phyloP scores from a whole-genome alignment of 495 filamentous ascomycete species.

The Xylaria bambusicola region DNA sequence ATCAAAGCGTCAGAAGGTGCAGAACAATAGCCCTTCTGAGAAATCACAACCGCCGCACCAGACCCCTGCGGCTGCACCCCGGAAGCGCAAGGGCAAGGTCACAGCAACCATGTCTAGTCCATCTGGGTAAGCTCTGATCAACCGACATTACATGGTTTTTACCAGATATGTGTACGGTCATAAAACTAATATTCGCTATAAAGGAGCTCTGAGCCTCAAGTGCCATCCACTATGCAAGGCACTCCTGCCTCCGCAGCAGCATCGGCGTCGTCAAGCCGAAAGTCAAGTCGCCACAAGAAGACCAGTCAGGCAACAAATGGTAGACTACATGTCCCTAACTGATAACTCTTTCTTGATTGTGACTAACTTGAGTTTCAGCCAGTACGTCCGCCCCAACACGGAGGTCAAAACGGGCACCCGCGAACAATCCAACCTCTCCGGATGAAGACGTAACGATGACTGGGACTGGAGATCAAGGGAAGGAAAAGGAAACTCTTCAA shows the following conservation, averaged over 20 bases:
- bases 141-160: background rate
- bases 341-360: conserved; percentile 2
- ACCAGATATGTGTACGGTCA: background rate
- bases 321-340: conserved; percentile 27
- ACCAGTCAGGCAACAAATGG: conserved; percentile 37
- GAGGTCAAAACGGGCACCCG: conserved; percentile 53
- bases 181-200: conserved; percentile 12
- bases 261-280: conserved; percentile 62
- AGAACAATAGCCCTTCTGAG: conserved; percentile 24
- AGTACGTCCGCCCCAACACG: conserved; percentile 44
- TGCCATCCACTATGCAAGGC: conserved; percentile 32
- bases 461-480: conserved; percentile 64
- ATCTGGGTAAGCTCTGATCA: conserved; percentile 27
- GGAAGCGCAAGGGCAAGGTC: conserved; percentile 64
- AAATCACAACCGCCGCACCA: conserved; percentile 26
- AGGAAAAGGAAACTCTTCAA: conserved; percentile 47
- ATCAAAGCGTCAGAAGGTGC: conserved; percentile 55
- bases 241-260: conserved; percentile 43
- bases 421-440: conserved; percentile 50
- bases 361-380: conserved; percentile 12
- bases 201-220: conserved; percentile 30
- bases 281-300: conserved; percentile 68
- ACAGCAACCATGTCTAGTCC: conserved; percentile 78
- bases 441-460: conserved; percentile 56
- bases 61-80: conserved; percentile 46